Evolutionary conservation across 768 basidiomycete species (phyloP), one percentile per base, ranked within the genome.

Genomic region (Tylopilus balloui): DNA sequence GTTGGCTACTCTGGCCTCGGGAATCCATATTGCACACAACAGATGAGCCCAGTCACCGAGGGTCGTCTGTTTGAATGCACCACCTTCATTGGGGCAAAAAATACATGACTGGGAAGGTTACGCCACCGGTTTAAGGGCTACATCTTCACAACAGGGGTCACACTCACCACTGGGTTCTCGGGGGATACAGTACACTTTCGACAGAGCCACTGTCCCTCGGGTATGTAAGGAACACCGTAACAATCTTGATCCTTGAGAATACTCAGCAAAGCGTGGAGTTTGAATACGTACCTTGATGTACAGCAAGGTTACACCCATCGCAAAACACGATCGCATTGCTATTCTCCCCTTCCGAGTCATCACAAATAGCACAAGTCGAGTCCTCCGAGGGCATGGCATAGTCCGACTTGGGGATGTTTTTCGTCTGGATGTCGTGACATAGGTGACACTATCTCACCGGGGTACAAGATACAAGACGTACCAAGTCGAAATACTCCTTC

Each of bases 281-380:
- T 23, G 15, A 3, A 31, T n/a, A 57, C 78, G 45, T 51, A 89
- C 94, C 94, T 79, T 99, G 96, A 72, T 99, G 96, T n/a, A 99
- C 96, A 10, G 96, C 96, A 23, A 99, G 72, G 68, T 98, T 98
- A 67, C 96, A 99, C 0, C 95, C 96, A 64, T 99, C 96, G 65
- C 96, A 99, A 62, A 99, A 99, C 6, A 99, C 94, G 58, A 98
- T 99, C 7, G 93, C 96, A 66, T 98, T 99, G 50, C 89, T 92
- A 63, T 97, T 96, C 73, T 99, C 96, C 46, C 93, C 95, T 60
- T 99, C 96, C 2, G 92, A 90, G 62, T 99, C 96, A 62, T 99
- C 96, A 61, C 96, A 99, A 36, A 99, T 88, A 6, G 92, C 88
- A 63, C 96, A 99, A 0, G 89, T 92, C 11, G 92, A 92, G 64